These are phyloP conservation scores for Rhizophagus sp. DNA, from an alignment of 192 early-diverging fungal species.

Conservation along the genomic window DNA sequence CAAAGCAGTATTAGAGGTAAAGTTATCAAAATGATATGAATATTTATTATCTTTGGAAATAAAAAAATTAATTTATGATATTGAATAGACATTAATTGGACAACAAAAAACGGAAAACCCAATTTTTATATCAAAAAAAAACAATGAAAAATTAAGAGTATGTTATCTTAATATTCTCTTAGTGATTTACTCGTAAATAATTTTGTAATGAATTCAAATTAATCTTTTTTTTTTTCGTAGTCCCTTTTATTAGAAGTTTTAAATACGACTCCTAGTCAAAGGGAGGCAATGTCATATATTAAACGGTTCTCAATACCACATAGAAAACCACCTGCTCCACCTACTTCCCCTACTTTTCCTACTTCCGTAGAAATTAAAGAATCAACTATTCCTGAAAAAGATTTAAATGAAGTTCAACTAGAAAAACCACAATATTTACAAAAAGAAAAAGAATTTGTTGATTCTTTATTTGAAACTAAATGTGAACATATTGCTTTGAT, in stretches of 20 bases:
- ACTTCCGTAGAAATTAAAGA: not conserved
- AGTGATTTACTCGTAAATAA: no score
- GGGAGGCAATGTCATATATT: slow-evolving; percentile 65
- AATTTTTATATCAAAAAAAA: not conserved
- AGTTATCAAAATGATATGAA: not conserved
- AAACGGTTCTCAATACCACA: slow-evolving; percentile 44
- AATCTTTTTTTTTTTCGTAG: slow-evolving; percentile 33
- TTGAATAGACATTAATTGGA: not conserved
- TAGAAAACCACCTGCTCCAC: not conserved
- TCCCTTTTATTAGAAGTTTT: slow-evolving; percentile 65
- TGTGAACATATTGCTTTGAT: slow-evolving; percentile 62
- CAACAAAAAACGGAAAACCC: not conserved
- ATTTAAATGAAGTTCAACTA: not conserved
- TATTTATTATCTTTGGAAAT: not conserved
- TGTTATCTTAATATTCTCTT: not conserved
- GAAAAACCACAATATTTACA: not conserved
- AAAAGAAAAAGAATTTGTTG: slow-evolving; percentile 40
- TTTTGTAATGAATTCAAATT: not conserved
- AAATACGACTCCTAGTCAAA: slow-evolving; percentile 57
- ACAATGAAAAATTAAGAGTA: not conserved
- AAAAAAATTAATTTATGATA: not conserved
- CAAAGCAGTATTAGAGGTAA: not conserved
- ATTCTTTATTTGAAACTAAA: slow-evolving; percentile 41
- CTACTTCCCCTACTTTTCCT: no score
- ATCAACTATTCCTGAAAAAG: slow-evolving; percentile 1